These are phyloP conservation scores for Fusarium sp. DNA, from an alignment of 2,329 filamentous ascomycete genomes.

Conservation along the genomic window DNA sequence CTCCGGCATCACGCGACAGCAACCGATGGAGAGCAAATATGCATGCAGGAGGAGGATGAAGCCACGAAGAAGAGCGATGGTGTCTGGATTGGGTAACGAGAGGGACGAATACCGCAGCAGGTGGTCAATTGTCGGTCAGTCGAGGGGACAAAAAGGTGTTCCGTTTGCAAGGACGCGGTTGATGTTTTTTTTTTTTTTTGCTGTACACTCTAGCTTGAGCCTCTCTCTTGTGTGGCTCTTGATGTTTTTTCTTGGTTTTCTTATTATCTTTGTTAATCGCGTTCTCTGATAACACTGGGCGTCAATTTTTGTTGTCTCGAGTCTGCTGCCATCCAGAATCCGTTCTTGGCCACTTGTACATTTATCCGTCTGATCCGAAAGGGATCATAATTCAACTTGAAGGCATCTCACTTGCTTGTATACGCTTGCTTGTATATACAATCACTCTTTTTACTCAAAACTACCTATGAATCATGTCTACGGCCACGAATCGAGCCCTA, in stretches of 20 bases:
- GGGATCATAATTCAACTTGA: background rate
- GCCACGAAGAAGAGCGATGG: background rate
- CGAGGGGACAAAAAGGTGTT: conserved; percentile 29
- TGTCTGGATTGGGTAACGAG: background rate
- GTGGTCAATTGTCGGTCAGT: conserved; percentile 12
- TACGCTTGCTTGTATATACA: background rate
- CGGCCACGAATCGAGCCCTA: background rate
- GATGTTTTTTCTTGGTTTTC: conserved; percentile 36
- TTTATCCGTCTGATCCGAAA: background rate
- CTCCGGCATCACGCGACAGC: conserved; percentile 8
- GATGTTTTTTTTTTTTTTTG: conserved; percentile 10
- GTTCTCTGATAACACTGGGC: conserved; percentile 38
- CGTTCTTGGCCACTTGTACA: background rate
- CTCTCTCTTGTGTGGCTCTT: conserved; percentile 18
- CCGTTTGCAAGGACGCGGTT: conserved; percentile 20
- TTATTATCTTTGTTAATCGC: conserved; percentile 29
- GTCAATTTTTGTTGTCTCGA: conserved; percentile 26
- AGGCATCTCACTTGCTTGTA: background rate
- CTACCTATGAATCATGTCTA: background rate
- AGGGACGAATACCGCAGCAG: conserved; percentile 1
- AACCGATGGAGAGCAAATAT: background rate
- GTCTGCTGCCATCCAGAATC: background rate
- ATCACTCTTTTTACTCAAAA: background rate
- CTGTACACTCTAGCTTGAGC: conserved; percentile 43
- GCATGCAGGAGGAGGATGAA: background rate